These are phyloP conservation scores for Venustampulla echinocandica DNA, from an alignment of 495 filamentous ascomycete species.

Conservation along the genomic window DNA sequence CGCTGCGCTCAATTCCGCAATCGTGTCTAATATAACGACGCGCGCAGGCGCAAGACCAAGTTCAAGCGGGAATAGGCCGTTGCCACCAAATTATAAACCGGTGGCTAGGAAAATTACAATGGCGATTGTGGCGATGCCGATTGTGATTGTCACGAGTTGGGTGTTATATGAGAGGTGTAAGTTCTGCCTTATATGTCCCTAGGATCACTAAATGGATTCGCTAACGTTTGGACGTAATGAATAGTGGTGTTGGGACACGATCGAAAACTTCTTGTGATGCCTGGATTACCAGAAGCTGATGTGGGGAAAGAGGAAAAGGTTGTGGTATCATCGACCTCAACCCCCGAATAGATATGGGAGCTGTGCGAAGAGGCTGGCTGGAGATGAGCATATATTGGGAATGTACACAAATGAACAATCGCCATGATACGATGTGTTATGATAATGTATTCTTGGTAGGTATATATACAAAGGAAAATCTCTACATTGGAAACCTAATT, in stretches of 20 bases:
- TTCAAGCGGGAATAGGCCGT: not conserved
- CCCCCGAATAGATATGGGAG: not conserved
- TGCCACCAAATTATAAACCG: slow-evolving; percentile 18
- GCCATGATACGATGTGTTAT: too few relatives aligned
- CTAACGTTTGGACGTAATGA: not conserved
- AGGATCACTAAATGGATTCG: not conserved
- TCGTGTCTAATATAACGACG: slow-evolving; percentile 17
- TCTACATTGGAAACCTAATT: too few relatives aligned
- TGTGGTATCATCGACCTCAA: not conserved
- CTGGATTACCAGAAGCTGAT: not conserved
- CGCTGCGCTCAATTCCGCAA: slow-evolving; percentile 18
- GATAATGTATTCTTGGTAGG: too few relatives aligned
- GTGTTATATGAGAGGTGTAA: slow-evolving; percentile 29
- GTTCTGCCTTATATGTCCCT: not conserved
- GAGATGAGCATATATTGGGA: too few relatives aligned
- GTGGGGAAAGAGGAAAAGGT: not conserved
- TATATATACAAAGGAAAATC: too few relatives aligned
- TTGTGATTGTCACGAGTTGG: slow-evolving; percentile 30
- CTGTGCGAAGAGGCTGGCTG: too few relatives aligned
- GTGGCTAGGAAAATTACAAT: slow-evolving; percentile 25
- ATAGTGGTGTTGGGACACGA: not conserved
- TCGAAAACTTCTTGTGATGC: not conserved
- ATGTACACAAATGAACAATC: too few relatives aligned
- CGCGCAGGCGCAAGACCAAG: slow-evolving; percentile 22
- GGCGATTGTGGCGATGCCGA: slow-evolving; percentile 30